Evolutionary conservation across 2,329 filamentous ascomycete genomes (phyloP).

Genomic region (Botrytis pseudocinerea): DNA sequence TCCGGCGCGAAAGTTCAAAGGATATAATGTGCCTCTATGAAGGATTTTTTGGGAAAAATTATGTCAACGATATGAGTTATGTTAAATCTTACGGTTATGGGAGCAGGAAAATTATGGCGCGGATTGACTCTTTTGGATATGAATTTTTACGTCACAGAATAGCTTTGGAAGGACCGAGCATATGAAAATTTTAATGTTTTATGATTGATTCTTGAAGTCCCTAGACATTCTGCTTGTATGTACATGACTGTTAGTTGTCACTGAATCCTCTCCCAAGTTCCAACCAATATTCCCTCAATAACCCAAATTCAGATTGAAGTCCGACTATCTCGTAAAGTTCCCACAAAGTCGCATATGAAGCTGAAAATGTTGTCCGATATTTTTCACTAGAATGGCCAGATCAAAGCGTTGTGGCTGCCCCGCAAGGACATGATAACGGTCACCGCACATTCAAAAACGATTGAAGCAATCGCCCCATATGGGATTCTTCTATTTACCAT

Average conservation of each 20-base stretch:
- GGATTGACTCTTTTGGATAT: background rate
- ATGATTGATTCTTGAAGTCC: background rate
- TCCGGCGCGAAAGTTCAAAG: constrained; percentile 19
- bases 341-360: background rate
- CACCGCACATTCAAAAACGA: background rate
- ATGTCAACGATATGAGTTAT: constrained; percentile 1
- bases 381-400: background rate
- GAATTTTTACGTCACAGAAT: background rate
- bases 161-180: background rate
- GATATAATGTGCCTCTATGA: constrained; percentile 15
- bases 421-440: background rate
- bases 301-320: background rate
- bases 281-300: background rate
- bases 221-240: background rate
- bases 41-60: too few species aligned
- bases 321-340: background rate
- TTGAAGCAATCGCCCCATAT: background rate
- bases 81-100: constrained; percentile 1
- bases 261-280: background rate
- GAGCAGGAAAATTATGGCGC: background rate
- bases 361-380: background rate
- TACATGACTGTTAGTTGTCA: background rate
- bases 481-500: background rate
- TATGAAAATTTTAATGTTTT: background rate
- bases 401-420: too few species aligned